Percentiles rank a stretch among this genome's conserved stretches.
Evolutionary conservation across 805 yeast species (phyloP).

Genomic region (Komagataella ulmi): DNA sequence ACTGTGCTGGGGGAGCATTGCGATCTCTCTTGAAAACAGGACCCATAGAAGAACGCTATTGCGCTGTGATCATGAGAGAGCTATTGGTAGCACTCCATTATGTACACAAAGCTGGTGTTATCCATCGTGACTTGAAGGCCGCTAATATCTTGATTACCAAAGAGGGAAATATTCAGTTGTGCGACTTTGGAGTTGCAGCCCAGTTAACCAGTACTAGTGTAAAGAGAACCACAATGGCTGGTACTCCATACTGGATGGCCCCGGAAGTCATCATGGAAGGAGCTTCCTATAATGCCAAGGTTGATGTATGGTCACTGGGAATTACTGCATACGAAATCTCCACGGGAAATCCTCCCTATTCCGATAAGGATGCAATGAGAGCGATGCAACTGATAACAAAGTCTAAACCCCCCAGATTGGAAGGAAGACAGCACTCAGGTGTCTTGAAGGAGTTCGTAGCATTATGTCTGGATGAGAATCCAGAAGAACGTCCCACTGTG

Average conservation of each 20-base stretch:
- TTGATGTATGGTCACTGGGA: constrained; percentile 96
- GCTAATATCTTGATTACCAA: constrained; percentile 18
- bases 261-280: constrained; percentile 96
- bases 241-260: constrained; percentile 98
- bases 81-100: constrained; percentile 61
- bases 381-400: constrained; percentile 92
- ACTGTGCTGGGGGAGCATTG: constrained; percentile 92
- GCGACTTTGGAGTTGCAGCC: constrained; percentile 99
- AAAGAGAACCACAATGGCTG: constrained; percentile 90
- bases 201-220: constrained; percentile 62
- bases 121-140: constrained; percentile 81
- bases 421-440: constrained; percentile 73
- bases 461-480: constrained; percentile 84
- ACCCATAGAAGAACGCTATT: constrained; percentile 68
- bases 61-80: constrained; percentile 79
- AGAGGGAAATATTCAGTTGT: constrained; percentile 80
- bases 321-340: constrained; percentile 90
- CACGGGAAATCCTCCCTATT: constrained; percentile 95
- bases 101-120: constrained; percentile 82
- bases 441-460: constrained; percentile 81
- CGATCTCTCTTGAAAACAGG: constrained; percentile 83
- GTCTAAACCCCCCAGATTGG: constrained; percentile 88
- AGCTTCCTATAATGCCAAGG: constrained; percentile 74
- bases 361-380: constrained; percentile 87
- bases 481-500: constrained; percentile 77